A percentile compares a stretch with the other conserved stretches of the same genome.
These are phyloP conservation scores for Monosporascus cannonballus DNA, from an alignment of 2,329 filamentous ascomycete species.

Conservation along the genomic window DNA sequence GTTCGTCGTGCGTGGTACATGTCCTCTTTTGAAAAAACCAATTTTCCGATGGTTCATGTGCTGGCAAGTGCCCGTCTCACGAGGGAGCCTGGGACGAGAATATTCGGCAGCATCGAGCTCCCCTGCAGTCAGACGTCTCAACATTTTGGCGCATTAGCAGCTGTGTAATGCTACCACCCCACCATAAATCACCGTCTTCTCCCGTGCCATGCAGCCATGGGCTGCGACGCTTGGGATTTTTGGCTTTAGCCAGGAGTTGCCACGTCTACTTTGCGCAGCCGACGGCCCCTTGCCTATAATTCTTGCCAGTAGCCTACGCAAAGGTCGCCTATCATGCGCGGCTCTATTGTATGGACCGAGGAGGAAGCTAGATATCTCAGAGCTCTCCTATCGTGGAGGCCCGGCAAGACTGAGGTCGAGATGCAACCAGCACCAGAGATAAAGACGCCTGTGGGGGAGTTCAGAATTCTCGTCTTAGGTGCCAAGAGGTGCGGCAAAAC, in stretches of 20 bases:
- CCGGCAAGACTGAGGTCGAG: constrained; percentile 20
- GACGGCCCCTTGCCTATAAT: constrained; percentile 1
- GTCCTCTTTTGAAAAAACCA: background rate
- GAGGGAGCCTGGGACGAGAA: background rate
- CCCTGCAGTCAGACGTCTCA: background rate
- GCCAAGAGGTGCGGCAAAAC: constrained; percentile 35
- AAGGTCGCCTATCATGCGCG: constrained; percentile 4
- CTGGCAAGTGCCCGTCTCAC: background rate
- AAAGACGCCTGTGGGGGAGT: constrained; percentile 25
- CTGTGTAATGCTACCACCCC: background rate
- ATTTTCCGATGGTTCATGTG: background rate
- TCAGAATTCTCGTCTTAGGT: constrained; percentile 34
- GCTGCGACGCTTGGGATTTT: background rate
- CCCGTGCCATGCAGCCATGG: background rate
- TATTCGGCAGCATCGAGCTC: background rate
- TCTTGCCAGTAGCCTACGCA: background rate
- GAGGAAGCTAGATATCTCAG: constrained; percentile 35
- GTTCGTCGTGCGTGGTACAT: background rate
- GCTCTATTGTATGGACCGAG: constrained; percentile 28
- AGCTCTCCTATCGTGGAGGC: constrained; percentile 33
- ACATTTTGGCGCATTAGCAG: background rate
- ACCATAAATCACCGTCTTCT: background rate
- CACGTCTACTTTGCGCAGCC: background rate
- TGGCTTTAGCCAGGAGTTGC: background rate
- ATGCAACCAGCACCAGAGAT: constrained; percentile 6